Base-by-base conservation (phyloP, 345 rosid species). In the Pistacia atlantica region DNA sequence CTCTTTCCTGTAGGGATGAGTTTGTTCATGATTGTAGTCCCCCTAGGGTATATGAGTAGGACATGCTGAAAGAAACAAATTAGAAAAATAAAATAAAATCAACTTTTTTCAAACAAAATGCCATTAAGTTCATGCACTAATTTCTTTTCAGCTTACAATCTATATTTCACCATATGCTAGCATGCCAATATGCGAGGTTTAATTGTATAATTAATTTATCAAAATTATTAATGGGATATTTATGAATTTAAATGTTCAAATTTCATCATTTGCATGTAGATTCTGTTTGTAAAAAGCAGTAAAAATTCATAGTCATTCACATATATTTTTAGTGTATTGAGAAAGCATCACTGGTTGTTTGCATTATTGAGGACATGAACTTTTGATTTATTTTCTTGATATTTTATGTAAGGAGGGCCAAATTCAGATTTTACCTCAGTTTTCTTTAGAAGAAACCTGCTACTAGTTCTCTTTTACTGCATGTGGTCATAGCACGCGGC, bases 191-290 rank as follows among this genome's bases (percentile, higher is more conserved):
- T 42, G 46, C 10, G 8, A 42, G 38, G 13, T 63, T 3, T 0
- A 9, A 13, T 63, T 63, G 18, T 63, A 63, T 22, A 63, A 31
- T 63, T 33, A 3, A 31, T 5, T 31, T 63, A 8, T 5, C 4
- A 63, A 35, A 31, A 63, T 63, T 63, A 42, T 33, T 31, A 63
- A 17, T 63, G 17, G n/a, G n/a, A n/a, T 31, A 63, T 2, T 37
- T 63, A 12, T 35, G 38, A 5, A 33, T 18, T 14, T 7, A 33
- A 33, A 17, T 42, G 46, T 42, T 42, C 8, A 8, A 8, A 42
- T 65, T 65, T 65, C 18, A 65, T 65, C 13, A 38, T 65, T 65
- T 38, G 49, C 68, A 7, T 18, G 68, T 65, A 38, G 68, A 20
- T 37, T 37, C 14, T 38, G 38, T 65, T n/a, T 37, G 67, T 35